Evolutionary conservation across 2,329 filamentous ascomycete species (phyloP), one percentile per base, ranked within the genome.

Genomic region (Ceratocystis ficicola): DNA sequence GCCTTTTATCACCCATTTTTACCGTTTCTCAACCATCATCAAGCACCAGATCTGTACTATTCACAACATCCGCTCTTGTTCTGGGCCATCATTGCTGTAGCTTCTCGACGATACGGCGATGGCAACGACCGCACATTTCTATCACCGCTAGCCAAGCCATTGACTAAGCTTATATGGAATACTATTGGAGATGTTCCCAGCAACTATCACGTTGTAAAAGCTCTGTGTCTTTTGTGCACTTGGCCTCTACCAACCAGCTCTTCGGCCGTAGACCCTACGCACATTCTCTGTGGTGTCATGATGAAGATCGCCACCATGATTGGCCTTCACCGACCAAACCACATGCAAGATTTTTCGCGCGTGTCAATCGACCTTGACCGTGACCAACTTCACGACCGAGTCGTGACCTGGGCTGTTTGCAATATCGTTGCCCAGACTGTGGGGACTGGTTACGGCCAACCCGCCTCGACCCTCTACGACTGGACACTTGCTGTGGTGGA

Each of bases 221-320:
- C 88, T 1, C 78, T 93, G 70, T 91, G 88, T 71, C 76, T 94
- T 66, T 76, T 92, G 52, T 93, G 89, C 74, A 89, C 87, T 4
- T 94, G 89, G 89, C 89, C 89, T 5, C 76, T 93, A 46, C 89
- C 89, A 0, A 90, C 86, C n/a, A 90, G 87, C 74, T 89, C 86
- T 4, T 90, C 88, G 1, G 86, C 87, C 5, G 86, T 86, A 6
- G 89, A 94, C 70, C 88, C 88, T 2, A 93, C 89, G 1, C 90
- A 92, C 72, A 91, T 90, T 73, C 77, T 92, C 20, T 87, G 86
- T 70, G 89, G 89, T 64, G 84, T 90, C 68, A 90, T 93, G 87
- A 91, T 93, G 84, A 90, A 92, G 76, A 84, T 89, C 25, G 89
- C 89, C 7, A 91, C 90, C 69, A 88, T 90, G 69, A 90, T 92